Evolutionary conservation across 129 eudicot genomes (phyloP).

Genomic region (Flaveria brownii): DNA sequence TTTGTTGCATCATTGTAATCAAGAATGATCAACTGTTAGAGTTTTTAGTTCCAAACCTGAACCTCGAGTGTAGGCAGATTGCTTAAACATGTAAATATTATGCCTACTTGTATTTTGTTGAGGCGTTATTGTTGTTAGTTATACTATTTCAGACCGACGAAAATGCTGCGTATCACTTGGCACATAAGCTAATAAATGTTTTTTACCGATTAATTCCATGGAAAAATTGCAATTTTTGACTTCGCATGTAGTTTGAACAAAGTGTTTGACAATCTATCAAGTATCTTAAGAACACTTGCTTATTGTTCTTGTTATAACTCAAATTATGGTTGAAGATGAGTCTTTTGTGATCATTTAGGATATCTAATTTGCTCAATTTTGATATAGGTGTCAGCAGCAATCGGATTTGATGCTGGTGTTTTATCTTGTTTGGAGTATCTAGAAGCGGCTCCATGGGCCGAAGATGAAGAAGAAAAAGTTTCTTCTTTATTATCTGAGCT

Average conservation of each 20-base stretch:
- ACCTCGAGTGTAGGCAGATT: not conserved
- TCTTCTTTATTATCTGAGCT: slow-evolving; percentile 80
- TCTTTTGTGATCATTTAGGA: slow-evolving; percentile 8
- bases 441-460: slow-evolving; percentile 99
- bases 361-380: slow-evolving; percentile 13
- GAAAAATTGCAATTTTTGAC: too few relatives aligned
- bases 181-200: not conserved
- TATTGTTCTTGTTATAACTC: not conserved
- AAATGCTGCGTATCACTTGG: not conserved
- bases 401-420: slow-evolving; percentile 94
- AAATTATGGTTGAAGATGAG: not conserved
- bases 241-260: too few relatives aligned
- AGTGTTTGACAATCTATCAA: not conserved
- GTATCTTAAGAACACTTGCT: not conserved
- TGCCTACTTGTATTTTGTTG: not conserved
- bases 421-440: slow-evolving; percentile 91
- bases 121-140: not conserved
- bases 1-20: slow-evolving; percentile 16
- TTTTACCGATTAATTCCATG: not conserved
- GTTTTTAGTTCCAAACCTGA: slow-evolving; percentile 8
- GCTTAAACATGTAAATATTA: not conserved
- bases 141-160: too few relatives aligned
- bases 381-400: slow-evolving; percentile 71
- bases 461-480: slow-evolving; percentile 93
- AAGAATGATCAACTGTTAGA: not conserved